Base-by-base conservation (phyloP, 371 early-diverging fungal species). In the Saksenaea oblongispora region DNA sequence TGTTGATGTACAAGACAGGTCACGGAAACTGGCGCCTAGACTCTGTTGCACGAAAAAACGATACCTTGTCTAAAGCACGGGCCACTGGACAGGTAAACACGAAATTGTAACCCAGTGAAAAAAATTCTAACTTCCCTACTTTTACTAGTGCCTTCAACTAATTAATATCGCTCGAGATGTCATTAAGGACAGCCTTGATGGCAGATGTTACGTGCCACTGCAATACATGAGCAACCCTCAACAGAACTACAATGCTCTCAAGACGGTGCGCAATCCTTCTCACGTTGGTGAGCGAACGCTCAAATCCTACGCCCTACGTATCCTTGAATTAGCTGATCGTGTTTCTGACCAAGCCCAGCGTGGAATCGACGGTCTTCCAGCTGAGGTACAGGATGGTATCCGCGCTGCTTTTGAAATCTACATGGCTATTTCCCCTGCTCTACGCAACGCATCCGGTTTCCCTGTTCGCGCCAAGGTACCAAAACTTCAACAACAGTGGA, bases 91-190 rank as follows among this genome's bases (percentile, higher is more conserved):
- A 78, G 76, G 76, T 76, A 72, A 65, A 18, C 17, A 57, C 22
- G 26, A 37, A 17, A 34, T n/a, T n/a, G n/a, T n/a, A n/a, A n/a
- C 53, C 18, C n/a, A 15, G 3, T 24, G 10, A 56, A 22, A 28
- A 61, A 61, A 35, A 13, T 56, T 54, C 24, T 58, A 41, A 42
- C 22, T 15, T 56, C 42, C 10, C 37, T 64, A 18, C 36, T 15
- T 26, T 54, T n/a, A 35, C 28, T 60, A 80, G 64, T 81, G 82
- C n/a, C 70, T 87, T 53, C 87, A 87, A 70, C 44, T 85, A 14
- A 64, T 85, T 27, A 87, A 87, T 63, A 82, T 82, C 61, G 80
- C 84, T 24, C 71, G 87, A 41, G 87, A 87, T 63, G 58, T 87
- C 3, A 70, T 78, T 34, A 67, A 78, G 11, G 87, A 87, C 62